phyloP scores from a whole-genome alignment of 192 early-diverging fungal genomes.

The Rhizoclosmatium globosum region DNA sequence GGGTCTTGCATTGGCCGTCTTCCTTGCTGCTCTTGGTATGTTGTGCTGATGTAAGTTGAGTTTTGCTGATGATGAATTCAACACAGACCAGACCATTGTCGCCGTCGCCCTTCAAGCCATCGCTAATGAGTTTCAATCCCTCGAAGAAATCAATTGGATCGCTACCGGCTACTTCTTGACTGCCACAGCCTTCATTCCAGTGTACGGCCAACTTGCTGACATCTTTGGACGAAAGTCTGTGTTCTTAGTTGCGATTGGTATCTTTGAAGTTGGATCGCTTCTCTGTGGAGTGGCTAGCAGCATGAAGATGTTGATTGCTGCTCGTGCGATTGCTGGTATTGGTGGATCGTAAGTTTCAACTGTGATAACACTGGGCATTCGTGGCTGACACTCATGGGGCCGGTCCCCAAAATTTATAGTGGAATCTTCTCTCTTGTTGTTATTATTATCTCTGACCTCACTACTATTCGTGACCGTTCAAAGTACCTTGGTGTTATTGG shows the following conservation, averaged over 20 bases:
- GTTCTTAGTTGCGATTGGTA: slow-evolving; percentile 70
- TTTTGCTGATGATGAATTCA: slow-evolving; percentile 1
- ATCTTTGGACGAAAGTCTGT: slow-evolving; percentile 85
- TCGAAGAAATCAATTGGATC: slow-evolving; percentile 33
- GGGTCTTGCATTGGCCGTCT: slow-evolving; percentile 24
- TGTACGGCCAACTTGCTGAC: slow-evolving; percentile 74
- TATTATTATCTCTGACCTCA: slow-evolving; percentile 77
- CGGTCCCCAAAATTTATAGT: no score
- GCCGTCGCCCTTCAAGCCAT: slow-evolving; percentile 48
- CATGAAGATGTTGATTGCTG: slow-evolving; percentile 69
- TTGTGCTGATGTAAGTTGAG: not conserved
- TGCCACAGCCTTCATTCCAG: slow-evolving; percentile 73
- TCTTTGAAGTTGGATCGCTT: slow-evolving; percentile 81
- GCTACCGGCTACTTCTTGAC: slow-evolving; percentile 49
- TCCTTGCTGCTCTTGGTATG: slow-evolving; percentile 46
- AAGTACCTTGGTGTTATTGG: slow-evolving; percentile 81
- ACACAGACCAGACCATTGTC: slow-evolving; percentile 48
- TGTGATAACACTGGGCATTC: no score
- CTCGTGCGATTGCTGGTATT: slow-evolving; percentile 78
- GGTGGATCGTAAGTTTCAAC: slow-evolving; percentile 19
- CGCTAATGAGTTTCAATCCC: slow-evolving; percentile 39
- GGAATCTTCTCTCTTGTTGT: slow-evolving; percentile 81
- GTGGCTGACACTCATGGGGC: no score
- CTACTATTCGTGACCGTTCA: slow-evolving; percentile 61
- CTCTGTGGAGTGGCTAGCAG: slow-evolving; percentile 74